phyloP scores from a whole-genome alignment of 148 eudicot species.

The Diospyros lotus region DNA sequence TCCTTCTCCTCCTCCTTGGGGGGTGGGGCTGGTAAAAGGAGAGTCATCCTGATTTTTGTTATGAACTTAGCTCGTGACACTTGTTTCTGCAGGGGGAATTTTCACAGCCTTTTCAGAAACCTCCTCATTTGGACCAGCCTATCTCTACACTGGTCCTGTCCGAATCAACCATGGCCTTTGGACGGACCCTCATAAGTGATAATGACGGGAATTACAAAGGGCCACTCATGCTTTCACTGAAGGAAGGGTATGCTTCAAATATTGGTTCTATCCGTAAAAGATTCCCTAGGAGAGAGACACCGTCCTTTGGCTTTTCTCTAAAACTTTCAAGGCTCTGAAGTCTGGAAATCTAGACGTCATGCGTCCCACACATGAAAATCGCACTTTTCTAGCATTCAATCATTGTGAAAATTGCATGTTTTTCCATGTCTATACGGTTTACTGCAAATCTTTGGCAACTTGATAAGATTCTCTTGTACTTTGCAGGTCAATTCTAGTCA shows the following conservation, averaged over 20 bases:
- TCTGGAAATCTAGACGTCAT: too few relatives aligned
- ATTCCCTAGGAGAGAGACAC: too few relatives aligned
- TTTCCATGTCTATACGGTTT: too few relatives aligned
- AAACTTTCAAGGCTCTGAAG: background rate
- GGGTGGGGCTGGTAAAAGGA: background rate
- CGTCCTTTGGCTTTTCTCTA: constrained; percentile 10
- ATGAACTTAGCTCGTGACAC: background rate
- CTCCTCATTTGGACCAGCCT: constrained; percentile 95
- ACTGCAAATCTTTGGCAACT: too few relatives aligned
- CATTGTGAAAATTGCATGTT: too few relatives aligned
- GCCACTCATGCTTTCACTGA: constrained; percentile 66
- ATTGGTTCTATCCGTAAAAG: too few relatives aligned
- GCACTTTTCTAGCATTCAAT: too few relatives aligned
- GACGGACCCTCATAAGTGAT: constrained; percentile 63
- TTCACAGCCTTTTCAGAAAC: constrained; percentile 90
- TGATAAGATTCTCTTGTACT: background rate
- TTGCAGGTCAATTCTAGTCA: constrained; percentile 78
- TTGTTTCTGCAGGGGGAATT: constrained; percentile 61
- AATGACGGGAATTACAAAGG: constrained; percentile 86
- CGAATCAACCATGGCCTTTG: constrained; percentile 81
- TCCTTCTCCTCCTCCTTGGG: background rate
- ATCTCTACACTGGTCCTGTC: constrained; percentile 71
- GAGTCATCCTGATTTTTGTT: background rate
- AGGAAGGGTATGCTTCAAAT: constrained; percentile 55
- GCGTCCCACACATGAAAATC: too few relatives aligned